Percentiles rank a stretch among this genome's conserved stretches.
Conservation (phyloP, 1,284 basidiomycete species). For the Malassezia slooffiae region DNA sequence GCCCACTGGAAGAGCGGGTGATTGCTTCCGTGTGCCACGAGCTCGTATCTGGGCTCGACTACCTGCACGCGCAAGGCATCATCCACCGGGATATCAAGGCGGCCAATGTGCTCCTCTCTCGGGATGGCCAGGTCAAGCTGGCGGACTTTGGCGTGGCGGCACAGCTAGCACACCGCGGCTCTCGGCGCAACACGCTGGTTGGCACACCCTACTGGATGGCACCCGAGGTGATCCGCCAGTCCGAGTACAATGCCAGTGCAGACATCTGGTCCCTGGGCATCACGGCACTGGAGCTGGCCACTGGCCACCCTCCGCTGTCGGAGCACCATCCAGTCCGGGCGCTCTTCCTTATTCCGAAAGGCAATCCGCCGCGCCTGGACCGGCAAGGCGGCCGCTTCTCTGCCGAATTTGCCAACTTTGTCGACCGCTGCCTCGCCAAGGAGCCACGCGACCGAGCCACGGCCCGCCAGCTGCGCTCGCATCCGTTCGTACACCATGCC, state of each 20-base stretch:
- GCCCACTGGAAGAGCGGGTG: constrained; percentile 72
- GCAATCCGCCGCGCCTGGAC: constrained; percentile 80
- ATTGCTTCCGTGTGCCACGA: constrained; percentile 91
- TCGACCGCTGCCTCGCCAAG: constrained; percentile 80
- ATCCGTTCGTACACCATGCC: constrained; percentile 78
- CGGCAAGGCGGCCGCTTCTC: constrained; percentile 58
- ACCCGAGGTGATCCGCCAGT: constrained; percentile 89
- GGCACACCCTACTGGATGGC: constrained; percentile 95
- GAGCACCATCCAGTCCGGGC: constrained; percentile 51
- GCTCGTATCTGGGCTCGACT: constrained; percentile 82
- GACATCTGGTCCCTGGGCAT: constrained; percentile 51
- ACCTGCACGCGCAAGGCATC: constrained; percentile 84
- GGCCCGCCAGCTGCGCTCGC: constrained; percentile 79
- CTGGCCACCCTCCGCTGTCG: constrained; percentile 49
- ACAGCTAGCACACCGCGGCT: constrained; percentile 64
- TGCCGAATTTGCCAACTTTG: constrained; percentile 80
- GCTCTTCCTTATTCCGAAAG: constrained; percentile 50
- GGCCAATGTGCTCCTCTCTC: constrained; percentile 83
- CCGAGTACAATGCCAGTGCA: constrained; percentile 55
- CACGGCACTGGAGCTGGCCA: constrained; percentile 49
- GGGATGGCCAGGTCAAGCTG: constrained; percentile 82
- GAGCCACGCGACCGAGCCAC: constrained; percentile 77
- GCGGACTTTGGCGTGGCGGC: constrained; percentile 95
- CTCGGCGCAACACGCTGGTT: constrained; percentile 82
- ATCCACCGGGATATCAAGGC: constrained; percentile 99